phyloP scores from a whole-genome alignment of 2,329 filamentous ascomycete species.

The Biscogniauxia mediterranea region DNA sequence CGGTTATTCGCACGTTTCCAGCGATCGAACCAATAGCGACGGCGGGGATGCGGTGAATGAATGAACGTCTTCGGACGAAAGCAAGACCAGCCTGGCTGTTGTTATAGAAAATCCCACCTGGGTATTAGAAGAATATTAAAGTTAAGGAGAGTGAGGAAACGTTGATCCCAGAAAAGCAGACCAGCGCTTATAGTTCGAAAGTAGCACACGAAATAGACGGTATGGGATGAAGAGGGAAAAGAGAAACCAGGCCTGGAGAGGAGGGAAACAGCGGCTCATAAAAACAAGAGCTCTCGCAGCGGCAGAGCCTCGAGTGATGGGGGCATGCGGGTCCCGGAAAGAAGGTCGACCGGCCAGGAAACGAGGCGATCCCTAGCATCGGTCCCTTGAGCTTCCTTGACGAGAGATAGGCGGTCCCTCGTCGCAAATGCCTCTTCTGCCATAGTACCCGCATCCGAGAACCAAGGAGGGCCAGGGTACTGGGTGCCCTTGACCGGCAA shows the following conservation, averaged over 20 bases:
- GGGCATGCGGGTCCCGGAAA: constrained; percentile 30
- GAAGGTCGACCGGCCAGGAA: constrained; percentile 29
- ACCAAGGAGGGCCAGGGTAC: constrained; percentile 18
- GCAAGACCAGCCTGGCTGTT: constrained; percentile 42
- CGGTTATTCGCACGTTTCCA: constrained; percentile 21
- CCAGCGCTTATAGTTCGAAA: constrained; percentile 46
- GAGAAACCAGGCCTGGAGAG: constrained; percentile 24
- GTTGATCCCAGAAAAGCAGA: constrained; percentile 46
- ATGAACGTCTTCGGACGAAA: constrained; percentile 23
- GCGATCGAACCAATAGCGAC: constrained; percentile 16
- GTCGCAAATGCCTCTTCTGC: constrained; percentile 14
- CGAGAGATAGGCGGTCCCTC: constrained; percentile 12
- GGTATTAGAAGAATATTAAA: constrained; percentile 36
- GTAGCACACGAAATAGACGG: constrained; percentile 30
- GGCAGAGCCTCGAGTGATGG: constrained; percentile 12
- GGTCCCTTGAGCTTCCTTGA: constrained; percentile 24
- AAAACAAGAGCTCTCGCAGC: constrained; percentile 22
- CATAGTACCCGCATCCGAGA: constrained; percentile 25
- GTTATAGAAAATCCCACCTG: constrained; percentile 32
- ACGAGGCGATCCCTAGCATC: constrained; percentile 24
- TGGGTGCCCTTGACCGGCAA: neutral
- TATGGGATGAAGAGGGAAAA: constrained; percentile 32
- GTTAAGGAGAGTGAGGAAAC: constrained; percentile 33
- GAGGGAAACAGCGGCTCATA: constrained; percentile 31
- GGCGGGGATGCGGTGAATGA: constrained; percentile 22